Base-by-base conservation (phyloP, 495 filamentous ascomycete genomes). In the Neurospora hispaniola region DNA sequence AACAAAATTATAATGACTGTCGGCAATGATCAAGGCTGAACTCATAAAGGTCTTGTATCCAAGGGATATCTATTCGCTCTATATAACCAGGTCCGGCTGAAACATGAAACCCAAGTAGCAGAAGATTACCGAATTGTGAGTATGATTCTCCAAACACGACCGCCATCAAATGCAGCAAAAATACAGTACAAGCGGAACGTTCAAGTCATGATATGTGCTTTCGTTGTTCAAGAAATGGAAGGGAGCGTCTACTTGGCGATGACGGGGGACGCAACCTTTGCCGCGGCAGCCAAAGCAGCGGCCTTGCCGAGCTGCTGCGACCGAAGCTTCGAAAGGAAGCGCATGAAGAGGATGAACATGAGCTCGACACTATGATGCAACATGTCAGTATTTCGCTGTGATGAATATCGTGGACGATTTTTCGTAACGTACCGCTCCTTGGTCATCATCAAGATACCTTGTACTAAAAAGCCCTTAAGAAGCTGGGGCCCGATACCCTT, bases 401-500 rank as follows among this genome's bases (percentile, higher is more conserved):
- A 20, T 35, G 16, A 16, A 16, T n/a, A 11, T 18, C 1, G 38
- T 31, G 48, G 6, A n/a, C 2, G 66, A 41, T 42, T 42, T n/a
- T 20, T n/a, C 16, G 23, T 31, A 41, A 81, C 89, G 74, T 87
- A 96, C 94, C 94, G 89, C 82, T 99, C 96, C 84, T 99, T 99
- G 5, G 93, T 97, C 96, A 98, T 99, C 96, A 99, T 99, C 35
- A 99, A 84, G 69, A 98, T 84, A 71, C 96, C 96, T 78, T 99
- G 96, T 6, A 99, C 96, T 66, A 98, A 77, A 62, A 99, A 83
- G 20, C 96, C 96, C 82, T 99, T 99, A 68, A 92, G 77, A 69
- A 99, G 90, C 80, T 99, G 96, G 1, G 96, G 96, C 0, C 90
- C 95, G 79, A 99, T 97, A 31, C 96, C 96, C 84, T 98, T 99